Base-by-base conservation (phyloP, 192 early-diverging fungal genomes). In the Coemansia umbellata region DNA sequence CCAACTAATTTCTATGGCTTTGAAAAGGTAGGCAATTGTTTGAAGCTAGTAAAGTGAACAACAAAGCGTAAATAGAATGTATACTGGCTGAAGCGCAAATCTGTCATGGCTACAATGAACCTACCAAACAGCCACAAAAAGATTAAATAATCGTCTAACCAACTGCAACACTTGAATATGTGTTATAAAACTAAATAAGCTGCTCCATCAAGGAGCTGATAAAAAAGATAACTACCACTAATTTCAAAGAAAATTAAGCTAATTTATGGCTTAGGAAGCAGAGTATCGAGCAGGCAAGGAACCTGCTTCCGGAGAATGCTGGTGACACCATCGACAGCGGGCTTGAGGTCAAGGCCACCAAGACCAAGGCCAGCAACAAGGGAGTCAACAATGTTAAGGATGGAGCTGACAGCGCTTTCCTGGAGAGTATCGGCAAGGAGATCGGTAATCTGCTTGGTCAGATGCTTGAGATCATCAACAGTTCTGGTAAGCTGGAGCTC, bases 231-330 rank as follows among this genome's bases (percentile, higher is more conserved):
- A 35, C n/a, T 1, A n/a, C 33, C 33, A 35, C 1, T 13, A 35
- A 35, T 35, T 35, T 9, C 33, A 35, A 35, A 35, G 39, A 19
- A 13, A 44, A n/a, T 26, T 3, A 2, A 24, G 28, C 9, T 3
- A 13, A 27, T 39, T 59, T 63, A 75, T 32, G 65, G 65, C 72
- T 63, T 64, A 33, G 72, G 72, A 37, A 75, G 57, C 24, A 75
- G 65, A 37, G 72, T 75, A 19, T 75, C 65, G 9, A 75, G 47
- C 2, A 75, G 47, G 72, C 72, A 75, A 23, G 72, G 72, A 37
- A 75, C 60, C 60, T 75, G 72, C 65, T 75, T 75, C 41, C 58
- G 56, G 9, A 75, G 60, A 23, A 75, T 75, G 60, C 72, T 75
- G 26, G 65, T 57, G 18, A 75, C 51, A 39, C 51, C 57, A 33